Percentiles rank a stretch among this genome's conserved stretches.
Evolutionary conservation across 1,284 basidiomycete genomes (phyloP).

Genomic region (Puccinia triticina): DNA sequence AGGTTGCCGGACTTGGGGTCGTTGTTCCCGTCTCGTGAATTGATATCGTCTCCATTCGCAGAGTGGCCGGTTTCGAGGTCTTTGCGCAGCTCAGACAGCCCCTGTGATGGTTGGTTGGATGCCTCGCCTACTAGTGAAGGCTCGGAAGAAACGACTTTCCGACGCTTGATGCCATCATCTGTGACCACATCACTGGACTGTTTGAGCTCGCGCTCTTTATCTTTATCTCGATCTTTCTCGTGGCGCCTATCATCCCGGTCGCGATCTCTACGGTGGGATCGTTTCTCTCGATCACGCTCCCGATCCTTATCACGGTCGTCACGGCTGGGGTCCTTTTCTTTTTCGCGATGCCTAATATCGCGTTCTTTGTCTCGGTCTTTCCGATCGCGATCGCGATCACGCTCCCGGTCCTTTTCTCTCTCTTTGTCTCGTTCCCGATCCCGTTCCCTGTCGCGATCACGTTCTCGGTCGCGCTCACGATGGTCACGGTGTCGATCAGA

Average conservation of each 20-base stretch:
- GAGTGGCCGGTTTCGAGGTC: background rate
- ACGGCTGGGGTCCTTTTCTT: slow-evolving; percentile 54
- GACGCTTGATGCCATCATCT: slow-evolving; percentile 45
- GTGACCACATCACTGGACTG: slow-evolving; percentile 30
- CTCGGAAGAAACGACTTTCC: slow-evolving; percentile 39
- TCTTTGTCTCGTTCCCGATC: slow-evolving; percentile 58
- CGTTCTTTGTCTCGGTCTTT: slow-evolving; percentile 45
- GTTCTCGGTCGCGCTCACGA: slow-evolving; percentile 56
- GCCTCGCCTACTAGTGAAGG: slow-evolving; percentile 14
- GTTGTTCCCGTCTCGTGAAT: slow-evolving; percentile 5
- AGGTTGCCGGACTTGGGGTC: slow-evolving; percentile 24
- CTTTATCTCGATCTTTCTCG: slow-evolving; percentile 40
- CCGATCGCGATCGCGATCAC: slow-evolving; percentile 46
- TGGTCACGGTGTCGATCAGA: slow-evolving; percentile 55
- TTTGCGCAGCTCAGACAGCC: slow-evolving; percentile 7
- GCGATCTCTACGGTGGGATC: slow-evolving; percentile 50
- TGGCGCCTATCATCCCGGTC: slow-evolving; percentile 44
- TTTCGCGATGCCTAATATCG: slow-evolving; percentile 45
- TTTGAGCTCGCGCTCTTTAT: slow-evolving; percentile 32
- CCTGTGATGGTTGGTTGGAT: slow-evolving; percentile 9
- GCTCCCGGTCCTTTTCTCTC: slow-evolving; percentile 51
- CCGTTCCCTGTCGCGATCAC: slow-evolving; percentile 55
- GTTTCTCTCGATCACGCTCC: slow-evolving; percentile 54
- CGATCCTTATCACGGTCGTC: slow-evolving; percentile 54
- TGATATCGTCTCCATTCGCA: slow-evolving; percentile 9